Base-by-base conservation (phyloP, 75 land plant genomes). In the Picea glauca region DNA sequence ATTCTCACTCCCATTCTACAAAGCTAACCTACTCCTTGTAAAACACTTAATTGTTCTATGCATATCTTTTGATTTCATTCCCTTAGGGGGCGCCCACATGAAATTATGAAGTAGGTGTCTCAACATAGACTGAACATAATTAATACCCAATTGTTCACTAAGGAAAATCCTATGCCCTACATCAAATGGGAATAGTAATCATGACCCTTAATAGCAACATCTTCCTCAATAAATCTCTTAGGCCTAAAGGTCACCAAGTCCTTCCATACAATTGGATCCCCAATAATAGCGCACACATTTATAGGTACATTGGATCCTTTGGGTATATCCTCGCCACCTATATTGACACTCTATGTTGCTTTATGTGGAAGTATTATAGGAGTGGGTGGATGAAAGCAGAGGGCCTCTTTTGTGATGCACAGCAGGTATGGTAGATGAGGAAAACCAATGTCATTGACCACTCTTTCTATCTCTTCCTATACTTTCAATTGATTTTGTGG, bases 361-460 rank as follows among this genome's bases (percentile, higher is more conserved):
- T 89, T 87, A 83, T 91, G 98, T 3, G 98, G 98, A 7, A 95
- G 93, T 93, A 95, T 91, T 7, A 93, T 87, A 0, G 98, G 98
- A 0, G 95, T 91, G 5, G 98, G 90, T 0, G 98, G 98, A 83
- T 95, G 95, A 61, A 95, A 68, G 58, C 95, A 84, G 11, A 95
- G 75, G 1, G 92, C 72, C 82, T 95, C 98, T 75, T 95, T 93
- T 68, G 76, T 85, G 1, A 91, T 76, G 43, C 87, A 82, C 63
- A 88, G 88, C 35, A 95, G 78, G 90, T 95, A 95, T 1, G 93
- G 98, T 4, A 93, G 91, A 58, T 80, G 79, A 14, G 87, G 72
- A 78, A 95, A 85, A 60, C 91, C 95, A 26, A 6, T 84, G 38
- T 21, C 32, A 15, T 93, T 95, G 11, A 93, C 73, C 13, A 92